Evolutionary conservation across 73 alveolate species (phyloP), one percentile per base, ranked within the genome.

Genomic region (Breviolum minutum): DNA sequence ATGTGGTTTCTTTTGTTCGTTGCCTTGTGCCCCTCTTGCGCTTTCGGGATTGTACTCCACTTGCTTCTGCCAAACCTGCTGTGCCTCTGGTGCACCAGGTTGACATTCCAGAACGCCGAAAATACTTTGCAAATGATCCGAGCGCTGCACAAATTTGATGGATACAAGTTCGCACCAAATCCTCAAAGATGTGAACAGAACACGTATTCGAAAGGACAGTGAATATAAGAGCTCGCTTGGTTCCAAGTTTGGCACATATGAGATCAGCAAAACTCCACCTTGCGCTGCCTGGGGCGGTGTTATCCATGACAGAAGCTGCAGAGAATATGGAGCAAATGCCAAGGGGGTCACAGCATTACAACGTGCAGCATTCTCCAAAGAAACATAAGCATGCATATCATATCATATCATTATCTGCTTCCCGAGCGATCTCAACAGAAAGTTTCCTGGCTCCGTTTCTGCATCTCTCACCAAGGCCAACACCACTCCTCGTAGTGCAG

Each of bases 41-140:
- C 91, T 92, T 92, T 64, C 98, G 98, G 6, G 98, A 62, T 66
- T 60, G 61, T 26, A 77, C 22, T 26, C 87, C 98, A 48, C 98
- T 92, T 24, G 98, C 98, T 76, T 92, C 98, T 20, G 98, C 83
- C 98, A 73, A 27, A 69, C 98, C 98, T n/a, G 98, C 98, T 12
- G 98, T 92, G 63, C 98, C 98, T 92, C 54, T 19, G 77, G 77
- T 22, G 77, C 77, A 68, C 17, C n/a, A 6, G 24, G 77, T 26
- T n/a, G 61, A 17, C 64, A 27, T 77, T 8, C 86, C 63, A 8
- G 16, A 8, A 17, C 86, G 86, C 90, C 30, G 24, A 13, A 40
- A 81, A 81, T 11, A 48, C 66, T 6, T 11, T 6, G 20, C 40
- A 19, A 7, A 16, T 61, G 76, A 83, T 68, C 98, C 73, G 70